phyloP scores from a whole-genome alignment of 306 rosid species.

The Delonix regia region DNA sequence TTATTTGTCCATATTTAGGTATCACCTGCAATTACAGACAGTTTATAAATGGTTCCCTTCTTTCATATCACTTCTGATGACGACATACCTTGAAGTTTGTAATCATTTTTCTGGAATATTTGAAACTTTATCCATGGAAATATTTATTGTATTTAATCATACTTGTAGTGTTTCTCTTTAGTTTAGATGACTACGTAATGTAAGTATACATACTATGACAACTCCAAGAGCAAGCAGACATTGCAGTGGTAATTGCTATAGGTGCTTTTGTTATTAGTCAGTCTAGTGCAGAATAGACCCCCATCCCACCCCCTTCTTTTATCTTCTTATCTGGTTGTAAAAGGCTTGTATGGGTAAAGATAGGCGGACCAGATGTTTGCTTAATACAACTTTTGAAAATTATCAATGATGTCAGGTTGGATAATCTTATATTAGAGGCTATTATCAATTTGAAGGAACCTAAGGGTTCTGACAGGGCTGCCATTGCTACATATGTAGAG shows the following conservation, averaged over 20 bases:
- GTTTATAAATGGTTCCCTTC: constrained; percentile 21
- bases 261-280: background rate
- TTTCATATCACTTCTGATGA: constrained; percentile 16
- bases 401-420: constrained; percentile 66
- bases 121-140: background rate
- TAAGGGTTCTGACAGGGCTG: constrained; percentile 88
- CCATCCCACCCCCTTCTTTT: background rate
- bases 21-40: constrained; percentile 19
- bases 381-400: constrained; percentile 26
- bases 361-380: background rate
- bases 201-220: background rate
- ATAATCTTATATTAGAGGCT: constrained; percentile 79
- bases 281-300: background rate
- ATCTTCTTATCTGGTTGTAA: background rate
- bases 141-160: background rate
- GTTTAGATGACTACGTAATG: background rate
- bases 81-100: constrained; percentile 16
- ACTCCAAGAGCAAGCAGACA: background rate
- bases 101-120: constrained; percentile 21
- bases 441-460: constrained; percentile 74
- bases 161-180: background rate
- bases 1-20: constrained; percentile 1
- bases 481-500: constrained; percentile 82
- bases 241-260: background rate
- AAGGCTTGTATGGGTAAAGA: background rate